phyloP scores from a whole-genome alignment of 371 early-diverging fungal genomes.

The Dichotomocladium elegans region DNA sequence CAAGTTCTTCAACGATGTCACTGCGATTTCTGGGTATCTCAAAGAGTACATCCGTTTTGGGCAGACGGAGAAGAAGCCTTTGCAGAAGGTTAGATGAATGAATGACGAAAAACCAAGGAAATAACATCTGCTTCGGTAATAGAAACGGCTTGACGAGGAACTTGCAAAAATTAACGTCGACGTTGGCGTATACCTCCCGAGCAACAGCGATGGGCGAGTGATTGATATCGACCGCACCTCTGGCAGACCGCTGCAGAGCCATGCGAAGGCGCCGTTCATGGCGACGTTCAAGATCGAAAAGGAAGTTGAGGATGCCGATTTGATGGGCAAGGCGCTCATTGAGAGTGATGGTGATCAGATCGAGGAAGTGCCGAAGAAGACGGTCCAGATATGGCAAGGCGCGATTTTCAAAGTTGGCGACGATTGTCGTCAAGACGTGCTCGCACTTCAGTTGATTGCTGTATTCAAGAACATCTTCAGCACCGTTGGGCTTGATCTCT shows the following conservation, averaged over 20 bases:
- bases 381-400: constrained; percentile 63
- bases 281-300: constrained; percentile 93
- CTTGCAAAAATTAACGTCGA: constrained; percentile 92
- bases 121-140: background rate
- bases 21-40: constrained; percentile 95
- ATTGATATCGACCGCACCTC: constrained; percentile 94
- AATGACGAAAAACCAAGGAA: background rate
- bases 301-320: constrained; percentile 42
- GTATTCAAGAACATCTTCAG: constrained; percentile 97
- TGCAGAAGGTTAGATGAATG: constrained; percentile 44
- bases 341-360: constrained; percentile 18
- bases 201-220: constrained; percentile 94
- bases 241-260: constrained; percentile 95
- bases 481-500: constrained; percentile 89
- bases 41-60: constrained; percentile 92
- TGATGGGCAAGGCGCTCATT: constrained; percentile 49
- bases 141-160: constrained; percentile 89
- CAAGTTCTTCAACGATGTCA: constrained; percentile 91
- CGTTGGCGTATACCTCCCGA: constrained; percentile 97
- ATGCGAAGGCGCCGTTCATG: constrained; percentile 99
- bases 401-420: constrained; percentile 99
- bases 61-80: constrained; percentile 92
- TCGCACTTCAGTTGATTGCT: constrained; percentile 97
- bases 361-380: constrained; percentile 28
- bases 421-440: constrained; percentile 98